Evolutionary conservation across 495 filamentous ascomycete genomes (phyloP).

Genomic region (Penicillium paradoxum): DNA sequence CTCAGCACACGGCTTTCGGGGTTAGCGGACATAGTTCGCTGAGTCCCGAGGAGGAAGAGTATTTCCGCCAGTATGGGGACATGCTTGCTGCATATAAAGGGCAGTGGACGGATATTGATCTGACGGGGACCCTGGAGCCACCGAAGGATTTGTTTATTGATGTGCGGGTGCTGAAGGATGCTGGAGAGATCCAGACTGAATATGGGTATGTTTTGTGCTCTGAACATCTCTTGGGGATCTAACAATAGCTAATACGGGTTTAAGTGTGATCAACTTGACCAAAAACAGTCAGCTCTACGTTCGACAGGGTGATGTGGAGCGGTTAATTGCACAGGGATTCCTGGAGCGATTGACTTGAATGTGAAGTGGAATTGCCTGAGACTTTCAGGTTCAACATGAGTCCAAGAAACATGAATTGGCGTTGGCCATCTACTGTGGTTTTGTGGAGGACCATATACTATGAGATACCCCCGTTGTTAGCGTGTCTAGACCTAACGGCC

Average conservation of each 20-base stretch:
- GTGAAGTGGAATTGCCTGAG: not conserved
- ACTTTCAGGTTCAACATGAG: not conserved
- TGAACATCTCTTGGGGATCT: not conserved
- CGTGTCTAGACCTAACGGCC: conserved; percentile 1
- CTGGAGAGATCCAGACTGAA: conserved; percentile 98
- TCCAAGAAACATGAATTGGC: conserved; percentile 4
- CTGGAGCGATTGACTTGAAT: conserved; percentile 81
- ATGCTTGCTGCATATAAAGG: conserved; percentile 95
- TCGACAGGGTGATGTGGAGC: conserved; percentile 91
- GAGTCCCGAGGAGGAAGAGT: conserved; percentile 97
- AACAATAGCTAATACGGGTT: conserved; percentile 1
- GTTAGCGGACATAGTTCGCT: conserved; percentile 62
- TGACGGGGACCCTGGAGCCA: conserved; percentile 92
- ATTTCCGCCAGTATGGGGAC: conserved; percentile 85
- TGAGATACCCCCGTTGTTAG: conserved; percentile 11
- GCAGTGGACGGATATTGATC: conserved; percentile 96
- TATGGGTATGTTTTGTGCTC: conserved; percentile 67
- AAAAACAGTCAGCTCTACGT: conserved; percentile 99
- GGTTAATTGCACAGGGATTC: conserved; percentile 94
- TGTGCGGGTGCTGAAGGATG: conserved; percentile 93
- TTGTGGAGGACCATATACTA: conserved; percentile 2
- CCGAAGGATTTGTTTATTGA: conserved; percentile 96
- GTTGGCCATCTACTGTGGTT: conserved; percentile 11
- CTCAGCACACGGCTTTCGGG: conserved; percentile 31
- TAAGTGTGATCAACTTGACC: conserved; percentile 87